Evolutionary conservation across 2,329 filamentous ascomycete species (phyloP).

Genomic region (Capronia americana): DNA sequence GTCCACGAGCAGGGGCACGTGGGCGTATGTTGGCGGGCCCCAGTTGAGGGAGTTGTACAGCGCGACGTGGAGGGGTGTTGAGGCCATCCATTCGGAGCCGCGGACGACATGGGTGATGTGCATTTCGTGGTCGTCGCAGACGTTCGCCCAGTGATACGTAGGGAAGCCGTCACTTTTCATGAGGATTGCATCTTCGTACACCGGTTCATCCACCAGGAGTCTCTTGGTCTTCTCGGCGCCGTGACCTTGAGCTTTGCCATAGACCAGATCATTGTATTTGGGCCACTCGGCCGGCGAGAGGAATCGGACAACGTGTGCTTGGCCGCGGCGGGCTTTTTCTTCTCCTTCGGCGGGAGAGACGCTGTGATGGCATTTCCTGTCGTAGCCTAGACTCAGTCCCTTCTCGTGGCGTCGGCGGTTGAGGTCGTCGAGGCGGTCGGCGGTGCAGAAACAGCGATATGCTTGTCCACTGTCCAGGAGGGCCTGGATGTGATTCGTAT

Average conservation of each 20-base stretch:
- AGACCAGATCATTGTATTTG: conserved; percentile 77
- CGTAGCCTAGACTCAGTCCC: conserved; percentile 67
- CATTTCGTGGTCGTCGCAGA: conserved; percentile 96
- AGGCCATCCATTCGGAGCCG: conserved; percentile 94
- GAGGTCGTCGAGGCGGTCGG: conserved; percentile 71
- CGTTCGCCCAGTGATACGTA: conserved; percentile 96
- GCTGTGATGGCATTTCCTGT: conserved; percentile 71
- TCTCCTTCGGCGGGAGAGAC: conserved; percentile 72
- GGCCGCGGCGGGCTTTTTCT: conserved; percentile 70
- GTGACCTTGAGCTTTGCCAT: conserved; percentile 63
- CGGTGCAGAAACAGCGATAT: conserved; percentile 91
- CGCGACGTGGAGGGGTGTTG: conserved; percentile 78
- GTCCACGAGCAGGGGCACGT: conserved; percentile 77
- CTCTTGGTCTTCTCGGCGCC: conserved; percentile 59
- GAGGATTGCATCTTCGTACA: conserved; percentile 83
- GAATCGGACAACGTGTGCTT: conserved; percentile 79
- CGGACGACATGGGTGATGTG: conserved; percentile 93
- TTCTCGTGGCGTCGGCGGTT: conserved; percentile 67
- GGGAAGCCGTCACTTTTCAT: conserved; percentile 91
- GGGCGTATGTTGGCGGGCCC: conserved; percentile 76
- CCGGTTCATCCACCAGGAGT: conserved; percentile 51
- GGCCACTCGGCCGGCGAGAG: conserved; percentile 68
- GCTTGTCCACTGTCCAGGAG: conserved; percentile 75
- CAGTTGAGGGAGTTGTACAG: conserved; percentile 81
- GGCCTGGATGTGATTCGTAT: conserved; percentile 71